Evolutionary conservation across 352 stramenopile genomes (phyloP).

Genomic region (Phytophthora aleatoria): DNA sequence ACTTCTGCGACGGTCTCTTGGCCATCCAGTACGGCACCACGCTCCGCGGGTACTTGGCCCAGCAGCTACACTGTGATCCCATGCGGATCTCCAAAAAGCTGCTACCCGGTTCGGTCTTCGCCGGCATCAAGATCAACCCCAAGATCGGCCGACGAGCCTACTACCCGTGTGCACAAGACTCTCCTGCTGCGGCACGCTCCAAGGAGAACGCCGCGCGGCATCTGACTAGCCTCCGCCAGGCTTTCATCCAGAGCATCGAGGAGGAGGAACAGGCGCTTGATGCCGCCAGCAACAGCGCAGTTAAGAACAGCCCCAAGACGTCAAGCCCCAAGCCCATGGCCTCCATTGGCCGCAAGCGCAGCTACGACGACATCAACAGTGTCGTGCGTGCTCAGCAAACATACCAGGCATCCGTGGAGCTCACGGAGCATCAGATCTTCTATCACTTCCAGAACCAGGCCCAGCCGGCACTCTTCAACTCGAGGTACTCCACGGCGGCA

Average conservation of each 20-base stretch:
- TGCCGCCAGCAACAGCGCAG: conserved; percentile 5
- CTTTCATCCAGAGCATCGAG: conserved; percentile 69
- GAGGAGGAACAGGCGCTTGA: conserved; percentile 51
- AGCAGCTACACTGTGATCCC: conserved; percentile 73
- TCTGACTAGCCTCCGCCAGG: conserved; percentile 42
- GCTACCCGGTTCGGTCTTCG: conserved; percentile 61
- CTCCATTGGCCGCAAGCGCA: conserved; percentile 40
- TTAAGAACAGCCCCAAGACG: conserved; percentile 23
- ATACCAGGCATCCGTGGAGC: conserved; percentile 25
- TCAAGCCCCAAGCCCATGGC: conserved; percentile 17
- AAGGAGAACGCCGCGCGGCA: conserved; percentile 49
- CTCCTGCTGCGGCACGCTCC: conserved; percentile 40
- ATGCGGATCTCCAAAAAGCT: conserved; percentile 87
- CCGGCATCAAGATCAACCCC: conserved; percentile 70
- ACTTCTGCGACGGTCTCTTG: conserved; percentile 70
- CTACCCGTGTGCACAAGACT: conserved; percentile 63
- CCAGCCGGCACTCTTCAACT: conserved; percentile 23
- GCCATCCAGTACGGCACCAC: conserved; percentile 77
- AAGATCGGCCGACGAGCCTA: conserved; percentile 77
- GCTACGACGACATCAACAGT: conserved; percentile 46
- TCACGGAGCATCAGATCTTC: conserved; percentile 39
- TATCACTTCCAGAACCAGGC: conserved; percentile 36
- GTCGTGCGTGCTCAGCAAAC: conserved; percentile 28
- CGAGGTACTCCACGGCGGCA: conserved; percentile 10
- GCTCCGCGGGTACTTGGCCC: conserved; percentile 69